phyloP scores from a whole-genome alignment of 2,329 filamentous ascomycete species.

The Scortechinia acanthostroma region DNA sequence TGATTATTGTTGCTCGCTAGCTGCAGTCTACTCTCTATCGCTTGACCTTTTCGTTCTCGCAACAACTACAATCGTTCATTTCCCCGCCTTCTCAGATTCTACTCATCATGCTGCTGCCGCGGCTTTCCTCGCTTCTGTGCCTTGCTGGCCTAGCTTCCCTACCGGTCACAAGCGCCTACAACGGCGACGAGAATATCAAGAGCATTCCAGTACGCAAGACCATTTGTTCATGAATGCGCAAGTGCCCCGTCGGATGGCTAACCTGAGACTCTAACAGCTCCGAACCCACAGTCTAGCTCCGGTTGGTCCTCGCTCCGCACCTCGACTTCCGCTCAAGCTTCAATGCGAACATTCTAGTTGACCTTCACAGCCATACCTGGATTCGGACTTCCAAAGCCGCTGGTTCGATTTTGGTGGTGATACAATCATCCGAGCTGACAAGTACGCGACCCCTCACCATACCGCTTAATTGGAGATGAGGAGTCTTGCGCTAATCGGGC shows the following conservation, averaged over 20 bases:
- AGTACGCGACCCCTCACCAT: conserved; percentile 35
- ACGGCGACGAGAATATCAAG: background rate
- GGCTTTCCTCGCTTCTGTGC: background rate
- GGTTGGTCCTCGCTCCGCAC: conserved; percentile 41
- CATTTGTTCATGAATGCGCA: too few relatives aligned
- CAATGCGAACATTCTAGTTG: background rate
- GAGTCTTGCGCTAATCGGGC: conserved; percentile 7
- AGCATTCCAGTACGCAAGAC: conserved; percentile 1
- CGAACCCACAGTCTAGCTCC: conserved; percentile 78
- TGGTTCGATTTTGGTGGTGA: conserved; percentile 99
- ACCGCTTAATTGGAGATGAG: background rate
- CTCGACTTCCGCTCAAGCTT: too few relatives aligned
- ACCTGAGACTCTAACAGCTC: conserved; percentile 43
- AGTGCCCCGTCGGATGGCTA: too few relatives aligned
- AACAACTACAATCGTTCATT: background rate
- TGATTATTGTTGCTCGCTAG: background rate
- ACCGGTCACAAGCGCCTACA: background rate
- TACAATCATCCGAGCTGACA: conserved; percentile 71
- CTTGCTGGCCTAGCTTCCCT: background rate
- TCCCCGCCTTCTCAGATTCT: background rate
- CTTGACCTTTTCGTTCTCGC: background rate
- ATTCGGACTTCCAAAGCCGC: conserved; percentile 94
- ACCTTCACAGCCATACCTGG: conserved; percentile 73
- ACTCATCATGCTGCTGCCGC: background rate
- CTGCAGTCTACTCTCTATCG: background rate